Evolutionary conservation across 345 rosid species (phyloP).

Genomic region (Boechera divaricarpa): DNA sequence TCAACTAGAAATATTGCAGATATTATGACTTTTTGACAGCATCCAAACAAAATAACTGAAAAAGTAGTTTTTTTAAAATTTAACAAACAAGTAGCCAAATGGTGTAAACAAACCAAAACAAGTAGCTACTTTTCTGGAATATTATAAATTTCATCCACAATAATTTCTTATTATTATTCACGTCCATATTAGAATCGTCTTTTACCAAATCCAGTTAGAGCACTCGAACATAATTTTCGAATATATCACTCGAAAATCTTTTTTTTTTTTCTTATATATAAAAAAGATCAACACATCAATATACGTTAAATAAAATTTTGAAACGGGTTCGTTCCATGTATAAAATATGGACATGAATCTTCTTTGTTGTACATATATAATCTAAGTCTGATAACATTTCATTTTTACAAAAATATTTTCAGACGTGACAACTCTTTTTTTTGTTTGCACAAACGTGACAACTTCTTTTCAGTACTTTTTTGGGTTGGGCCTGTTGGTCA

Average conservation of each 20-base stretch:
- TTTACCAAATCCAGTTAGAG: too few species aligned
- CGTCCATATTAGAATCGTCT: too few species aligned
- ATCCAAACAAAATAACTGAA: slow-evolving; percentile 7
- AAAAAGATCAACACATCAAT: too few species aligned
- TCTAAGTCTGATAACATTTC: too few species aligned
- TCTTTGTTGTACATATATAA: too few species aligned
- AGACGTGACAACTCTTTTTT: slow-evolving; percentile 1
- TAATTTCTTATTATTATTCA: too few species aligned
- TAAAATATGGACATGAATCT: too few species aligned
- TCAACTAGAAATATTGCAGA: slow-evolving; percentile 26
- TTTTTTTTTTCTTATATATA: too few species aligned
- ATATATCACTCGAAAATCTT: too few species aligned
- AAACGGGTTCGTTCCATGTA: too few species aligned
- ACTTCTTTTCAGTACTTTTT: not conserved
- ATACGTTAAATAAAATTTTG: too few species aligned
- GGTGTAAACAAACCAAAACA: slow-evolving; percentile 18
- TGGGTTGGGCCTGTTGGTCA: not conserved
- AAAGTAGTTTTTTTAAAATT: not conserved
- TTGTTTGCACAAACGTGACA: not conserved
- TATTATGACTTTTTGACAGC: slow-evolving; percentile 26
- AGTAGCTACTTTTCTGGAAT: slow-evolving; percentile 25
- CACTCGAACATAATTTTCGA: too few species aligned
- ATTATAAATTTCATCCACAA: not conserved
- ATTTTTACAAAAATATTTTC: not conserved
- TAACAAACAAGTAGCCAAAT: slow-evolving; percentile 23